Percentiles rank a stretch among this genome's conserved stretches.
These are phyloP conservation scores for Penicillium sp. DNA, from an alignment of 2,329 filamentous ascomycete genomes.

Conservation along the genomic window DNA sequence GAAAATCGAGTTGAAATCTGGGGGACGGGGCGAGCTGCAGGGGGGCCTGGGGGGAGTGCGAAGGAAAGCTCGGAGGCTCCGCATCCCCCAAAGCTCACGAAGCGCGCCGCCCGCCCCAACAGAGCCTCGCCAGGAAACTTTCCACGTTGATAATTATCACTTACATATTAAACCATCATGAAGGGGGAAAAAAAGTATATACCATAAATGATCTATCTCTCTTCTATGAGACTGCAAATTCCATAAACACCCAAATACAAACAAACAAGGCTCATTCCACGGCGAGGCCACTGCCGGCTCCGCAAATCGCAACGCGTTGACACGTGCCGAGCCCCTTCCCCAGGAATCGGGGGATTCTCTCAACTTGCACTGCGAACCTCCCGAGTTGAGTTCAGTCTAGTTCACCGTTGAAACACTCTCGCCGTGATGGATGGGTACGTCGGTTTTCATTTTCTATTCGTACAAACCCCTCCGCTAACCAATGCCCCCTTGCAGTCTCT, in stretches of 20 bases:
- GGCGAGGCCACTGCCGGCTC: background rate
- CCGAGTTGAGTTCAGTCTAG: background rate
- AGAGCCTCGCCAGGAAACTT: too few species aligned
- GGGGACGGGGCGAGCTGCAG: background rate
- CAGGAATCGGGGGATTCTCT: constrained; percentile 1
- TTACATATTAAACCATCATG: too few species aligned
- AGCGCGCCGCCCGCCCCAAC: constrained; percentile 9
- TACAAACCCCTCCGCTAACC: constrained; percentile 12
- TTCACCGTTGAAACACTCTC: background rate
- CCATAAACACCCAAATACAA: too few species aligned
- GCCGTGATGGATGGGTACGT: constrained; percentile 40
- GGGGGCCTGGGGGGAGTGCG: background rate
- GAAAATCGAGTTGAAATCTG: background rate
- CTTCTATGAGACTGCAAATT: too few species aligned
- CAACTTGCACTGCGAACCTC: background rate
- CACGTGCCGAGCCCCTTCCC: constrained; percentile 24
- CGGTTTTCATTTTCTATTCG: background rate
- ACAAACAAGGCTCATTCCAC: constrained; percentile 1
- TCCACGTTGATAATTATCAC: too few species aligned
- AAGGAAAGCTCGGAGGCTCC: constrained; percentile 10
- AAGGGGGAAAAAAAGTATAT: too few species aligned
- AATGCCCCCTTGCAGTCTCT: constrained; percentile 29
- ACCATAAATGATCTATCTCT: background rate
- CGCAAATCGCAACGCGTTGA: constrained; percentile 14
- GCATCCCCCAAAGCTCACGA: too few species aligned